Evolutionary conservation across 192 early-diverging fungal genomes (phyloP), one percentile per base, ranked within the genome.

Genomic region (Diversispora epigaea): DNA sequence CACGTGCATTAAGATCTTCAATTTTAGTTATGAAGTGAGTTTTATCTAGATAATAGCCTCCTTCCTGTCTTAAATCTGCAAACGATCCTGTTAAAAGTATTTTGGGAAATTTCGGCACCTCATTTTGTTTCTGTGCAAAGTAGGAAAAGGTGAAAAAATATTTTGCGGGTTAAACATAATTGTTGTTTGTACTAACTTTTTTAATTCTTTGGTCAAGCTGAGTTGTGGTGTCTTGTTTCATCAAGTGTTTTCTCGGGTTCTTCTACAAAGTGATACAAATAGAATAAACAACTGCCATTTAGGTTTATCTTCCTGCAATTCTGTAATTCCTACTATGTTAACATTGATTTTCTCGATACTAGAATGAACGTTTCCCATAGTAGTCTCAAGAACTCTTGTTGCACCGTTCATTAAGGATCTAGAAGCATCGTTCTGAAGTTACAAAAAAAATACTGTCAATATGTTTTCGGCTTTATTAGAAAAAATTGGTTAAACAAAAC

Each of bases 401-500:
- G 69, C 57, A 14, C 15, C 32, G 21, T 32, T 1, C 54, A 71
- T 71, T 44, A 71, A 25, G 14, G 69, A 71, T 58, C 40, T 71
- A 50, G 46, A 68, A 39, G 69, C 69, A 21, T 44, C 44, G 32
- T 41, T n/a, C 67, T 68, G 11, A 7, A 52, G 67, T 68, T 58
- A 57, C 41, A 71, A 71, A 71, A 71, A 39, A 71, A n/a, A n/a
- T n/a, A 71, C 55, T 41, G 69, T 71, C 69, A 71, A 71, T 71
- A 71, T 14, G 0, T 6, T 52, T 22, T 15, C 39, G 17, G 55
- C 57, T 71, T 71, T 15, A 71, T 71, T 71, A 71, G 40, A 71
- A 68, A 68, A 68, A 68, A 68, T 32, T 54, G 4, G 67, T 68
- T 68, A 54, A 68, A 52, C 12, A 71, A 71, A 76, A 76, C 62